These are phyloP conservation scores for Lecanicillium sp. DNA, from an alignment of 2,329 filamentous ascomycete species.

Conservation along the genomic window DNA sequence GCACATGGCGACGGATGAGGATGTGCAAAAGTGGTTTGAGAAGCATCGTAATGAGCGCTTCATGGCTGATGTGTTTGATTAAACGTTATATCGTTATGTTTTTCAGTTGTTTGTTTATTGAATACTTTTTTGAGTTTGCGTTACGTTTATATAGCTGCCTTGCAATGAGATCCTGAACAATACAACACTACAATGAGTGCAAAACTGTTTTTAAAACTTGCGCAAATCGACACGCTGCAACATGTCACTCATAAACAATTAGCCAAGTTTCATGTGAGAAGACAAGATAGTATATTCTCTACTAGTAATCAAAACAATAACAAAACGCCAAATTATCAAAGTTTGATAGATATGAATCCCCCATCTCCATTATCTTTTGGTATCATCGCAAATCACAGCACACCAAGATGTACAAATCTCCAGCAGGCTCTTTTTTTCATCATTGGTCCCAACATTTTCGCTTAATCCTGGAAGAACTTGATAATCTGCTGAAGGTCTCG, in stretches of 20 bases:
- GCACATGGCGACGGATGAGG: conserved; percentile 27
- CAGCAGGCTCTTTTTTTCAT: not conserved
- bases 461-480: conserved; percentile 77
- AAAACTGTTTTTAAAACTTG: too few species aligned
- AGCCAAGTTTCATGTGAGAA: too few species aligned
- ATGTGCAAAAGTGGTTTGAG: conserved; percentile 40
- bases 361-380: too few species aligned
- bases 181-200: too few species aligned
- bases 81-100: conserved; percentile 5
- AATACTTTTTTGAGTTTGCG: not conserved
- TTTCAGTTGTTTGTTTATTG: not conserved
- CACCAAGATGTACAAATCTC: not conserved
- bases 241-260: too few species aligned
- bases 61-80: conserved; percentile 55
- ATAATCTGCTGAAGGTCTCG: conserved; percentile 78
- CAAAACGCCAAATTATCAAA: too few species aligned
- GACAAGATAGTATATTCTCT: too few species aligned
- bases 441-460: not conserved
- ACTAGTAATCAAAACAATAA: too few species aligned
- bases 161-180: too few species aligned
- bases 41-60: conserved; percentile 46
- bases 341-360: too few species aligned
- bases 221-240: too few species aligned
- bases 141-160: not conserved
- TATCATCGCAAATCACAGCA: not conserved